Evolutionary conservation across 176 grass and related monocot species (phyloP), one percentile per base, ranked within the genome.

Genomic region (Pharus latifolius): DNA sequence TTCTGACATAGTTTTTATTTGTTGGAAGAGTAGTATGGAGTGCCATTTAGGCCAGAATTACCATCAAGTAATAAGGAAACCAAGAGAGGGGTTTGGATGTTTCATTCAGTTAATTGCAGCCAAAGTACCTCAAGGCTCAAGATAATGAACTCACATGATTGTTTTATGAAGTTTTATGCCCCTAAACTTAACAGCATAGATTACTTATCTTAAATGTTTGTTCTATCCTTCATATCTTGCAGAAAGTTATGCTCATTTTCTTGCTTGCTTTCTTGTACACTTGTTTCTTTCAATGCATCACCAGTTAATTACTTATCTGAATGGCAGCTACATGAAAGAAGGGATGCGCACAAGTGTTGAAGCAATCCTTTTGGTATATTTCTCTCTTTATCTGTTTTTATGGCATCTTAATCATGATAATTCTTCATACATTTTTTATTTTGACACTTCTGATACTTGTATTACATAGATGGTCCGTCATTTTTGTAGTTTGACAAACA

Each of bases 341-440:
- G 95, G 95, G 25, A 99, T 99, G 87, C 60, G 95, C 22, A 99
- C 90, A 55, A 99, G 95, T 78, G 95, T 99, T 63, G 95, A 99
- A 47, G 95, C 90, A 42, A 94, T 99, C 74, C 78, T 99, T 35
- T 51, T 99, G 90, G 95, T 99, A 86, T 17, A 4, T 33, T 34
- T 30, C 19, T 53, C 10, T 70, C 33, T 32, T 53, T 17, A 30
- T 82, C 17, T 63, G 30, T 62, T 7, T 71, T 62, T 58, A 15
- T 57, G 54, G 18, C 18, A 31, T n/a, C n/a, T 33, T 18, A 24
- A n/a, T 72, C 6, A 26, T 11, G 3, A 30, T 19, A 30, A 13
- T 52, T 42, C 6, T 19, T 18, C n/a, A n/a, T 16, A 29, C 13
- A 49, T 42, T 49, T 58, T 0, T 18, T 72, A 14, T 40, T 20